Base-by-base conservation (phyloP, 1,139 yeast genomes). In the Yamadazyma songkhlaensis region DNA sequence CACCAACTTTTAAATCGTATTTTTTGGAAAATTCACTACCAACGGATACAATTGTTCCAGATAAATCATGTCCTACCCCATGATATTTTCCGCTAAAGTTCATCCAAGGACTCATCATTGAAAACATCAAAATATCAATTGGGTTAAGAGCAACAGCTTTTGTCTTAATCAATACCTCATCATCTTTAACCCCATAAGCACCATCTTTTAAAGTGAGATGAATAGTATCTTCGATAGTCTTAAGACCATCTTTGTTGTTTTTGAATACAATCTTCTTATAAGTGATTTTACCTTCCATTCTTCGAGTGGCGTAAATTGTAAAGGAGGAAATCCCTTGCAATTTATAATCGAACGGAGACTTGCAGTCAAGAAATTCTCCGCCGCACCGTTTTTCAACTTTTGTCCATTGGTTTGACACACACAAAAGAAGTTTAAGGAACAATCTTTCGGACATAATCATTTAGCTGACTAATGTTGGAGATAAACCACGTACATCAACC, bases 51-150 rank as follows among this genome's bases (percentile, higher is more conserved):
- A 86, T 67, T 1, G 65, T 62, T 29, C 95, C 95, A 9, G 83
- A 58, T 49, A 74, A 85, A 50, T 86, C 95, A 41, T 77, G 64
- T 3, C 92, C 92, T 23, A 81, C 53, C 6, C 86, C 86, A 24
- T n/a, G 21, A 7, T 38, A 29, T 12, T n/a, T 17, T 6, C 20
- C 25, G 10, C 17, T 13, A 3, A 14, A 24, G 21, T 34, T 34
- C 13, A 34, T 9, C 9, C 23, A n/a, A 11, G 26, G 23, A 5
- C 9, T 7, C 6, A 17, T 32, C 3, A n/a, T 52, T 41, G 70
- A 64, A 49, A 69, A 64, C 34, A 81, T 50, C 38, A 81, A 62
- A 37, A 74, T 45, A 55, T 86, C 95, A 31, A 84, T 68, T 0
- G 95, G 94, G 50, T 84, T 86, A 36, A 84, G 60, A 0, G 84